Conservation (phyloP, 805 yeast genomes). For the Wickerhamomyces rabaulensis region DNA sequence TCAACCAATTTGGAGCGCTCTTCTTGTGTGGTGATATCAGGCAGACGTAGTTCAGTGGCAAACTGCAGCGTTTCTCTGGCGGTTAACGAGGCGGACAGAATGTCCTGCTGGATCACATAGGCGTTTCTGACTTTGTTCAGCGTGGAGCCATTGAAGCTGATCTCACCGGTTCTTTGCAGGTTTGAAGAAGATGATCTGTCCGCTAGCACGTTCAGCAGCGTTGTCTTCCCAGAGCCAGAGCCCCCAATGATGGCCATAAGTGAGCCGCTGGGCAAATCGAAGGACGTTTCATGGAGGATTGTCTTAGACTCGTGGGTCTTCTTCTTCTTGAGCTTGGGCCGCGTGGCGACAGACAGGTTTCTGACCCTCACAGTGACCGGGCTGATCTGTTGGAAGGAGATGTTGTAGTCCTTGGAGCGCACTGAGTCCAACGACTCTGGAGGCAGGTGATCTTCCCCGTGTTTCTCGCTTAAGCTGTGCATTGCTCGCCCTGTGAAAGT, state of each 20-base stretch:
- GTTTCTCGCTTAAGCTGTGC: neutral
- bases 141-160: slow-evolving; percentile 28
- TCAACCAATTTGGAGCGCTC: slow-evolving; percentile 50
- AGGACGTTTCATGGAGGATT: slow-evolving; percentile 37
- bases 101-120: slow-evolving; percentile 75
- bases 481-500: neutral
- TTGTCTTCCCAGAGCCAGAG: slow-evolving; percentile 85
- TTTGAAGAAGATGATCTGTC: slow-evolving; percentile 39
- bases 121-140: slow-evolving; percentile 31
- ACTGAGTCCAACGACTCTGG: neutral
- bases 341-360: slow-evolving; percentile 4
- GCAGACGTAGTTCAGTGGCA: slow-evolving; percentile 71
- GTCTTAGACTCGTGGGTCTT: neutral
- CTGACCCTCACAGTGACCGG: slow-evolving; percentile 7
- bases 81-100: slow-evolving; percentile 65
- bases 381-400: slow-evolving; percentile 5
- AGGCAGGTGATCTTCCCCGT: neutral
- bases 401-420: neutral
- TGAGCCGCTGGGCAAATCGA: slow-evolving; percentile 58
- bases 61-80: slow-evolving; percentile 65
- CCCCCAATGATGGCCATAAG: slow-evolving; percentile 86
- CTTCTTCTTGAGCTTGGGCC: neutral
- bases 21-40: slow-evolving; percentile 34
- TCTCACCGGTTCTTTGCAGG: slow-evolving; percentile 36
- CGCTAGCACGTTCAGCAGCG: slow-evolving; percentile 64